Evolutionary conservation across 2,329 filamentous ascomycete species (phyloP), one percentile per base, ranked within the genome.

Genomic region (Nectriaceae sp.): DNA sequence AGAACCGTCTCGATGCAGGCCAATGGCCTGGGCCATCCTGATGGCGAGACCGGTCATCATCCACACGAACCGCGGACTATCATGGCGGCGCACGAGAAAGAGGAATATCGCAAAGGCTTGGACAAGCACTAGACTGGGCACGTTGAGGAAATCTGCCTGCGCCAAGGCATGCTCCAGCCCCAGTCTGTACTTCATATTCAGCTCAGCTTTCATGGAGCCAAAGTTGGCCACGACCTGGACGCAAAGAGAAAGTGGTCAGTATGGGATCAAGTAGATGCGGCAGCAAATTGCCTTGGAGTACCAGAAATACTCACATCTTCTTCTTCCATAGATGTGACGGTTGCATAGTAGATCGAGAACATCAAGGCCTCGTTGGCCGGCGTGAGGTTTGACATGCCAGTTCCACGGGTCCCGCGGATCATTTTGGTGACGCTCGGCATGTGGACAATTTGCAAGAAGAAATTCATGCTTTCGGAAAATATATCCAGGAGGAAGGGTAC

Each of bases 41-140:
- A 83, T 77, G n/a, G 79, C 76, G 2, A 87, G 72, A 0, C 83
- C 84, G 0, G 81, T 83, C 54, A 88, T 70, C 33, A 83, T 82
- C 82, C 84, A 88, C 4, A 82, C 75, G 3, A 83, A 81, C 4
- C 75, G 61, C 42, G 79, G 65, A 56, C 76, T 75, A 35, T 81
- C 78, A 35, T 78, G 72, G 11, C 74, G 72, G 15, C 78, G 75
- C 8, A 80, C 73, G 1, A 79, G 68, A 4, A 79, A 70, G 5
- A 87, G 70, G 50, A 83, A 86, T 0, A 87, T 68, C 2, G 78
- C 68, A 44, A 86, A 78, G 0, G 84, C 83, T 61, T 88, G 84
- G 1, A 87, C 66, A 0, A 85, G 75, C 5, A 78, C 71, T 1
- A 87, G 50, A 37, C 87, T 80, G 0, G 82, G 80, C 0, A 78